Conservation (phyloP, 306 rosid species). For the Crataegus laevigata region DNA sequence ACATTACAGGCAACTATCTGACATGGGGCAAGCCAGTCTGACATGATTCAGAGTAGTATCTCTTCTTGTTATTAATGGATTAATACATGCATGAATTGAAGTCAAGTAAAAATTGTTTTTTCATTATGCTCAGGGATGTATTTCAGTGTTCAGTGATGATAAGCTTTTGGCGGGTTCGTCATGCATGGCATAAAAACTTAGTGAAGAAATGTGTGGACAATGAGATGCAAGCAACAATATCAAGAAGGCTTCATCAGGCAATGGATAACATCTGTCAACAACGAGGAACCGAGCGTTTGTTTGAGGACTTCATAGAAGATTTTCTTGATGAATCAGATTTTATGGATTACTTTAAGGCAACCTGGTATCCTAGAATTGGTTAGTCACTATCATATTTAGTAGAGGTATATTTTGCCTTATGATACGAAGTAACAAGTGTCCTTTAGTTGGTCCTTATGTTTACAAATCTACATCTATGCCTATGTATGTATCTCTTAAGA, state of each 20-base stretch:
- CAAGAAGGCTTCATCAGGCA: slow-evolving; percentile 47
- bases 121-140: slow-evolving; percentile 63
- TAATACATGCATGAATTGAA: slow-evolving; percentile 3
- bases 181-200: slow-evolving; percentile 78
- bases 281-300: slow-evolving; percentile 44
- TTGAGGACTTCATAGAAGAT: slow-evolving; percentile 68
- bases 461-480: not conserved
- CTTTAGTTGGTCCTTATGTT: not conserved
- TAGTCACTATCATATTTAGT: slow-evolving; percentile 24
- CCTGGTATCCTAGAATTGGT: slow-evolving; percentile 85
- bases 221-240: slow-evolving; percentile 58
- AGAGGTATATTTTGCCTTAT: not conserved
- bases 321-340: slow-evolving; percentile 59
- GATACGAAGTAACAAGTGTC: not conserved
- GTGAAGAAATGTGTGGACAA: slow-evolving; percentile 44
- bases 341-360: slow-evolving; percentile 80
- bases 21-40: no score
- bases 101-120: slow-evolving; percentile 13
- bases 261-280: slow-evolving; percentile 49
- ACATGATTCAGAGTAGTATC: no score
- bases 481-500: not conserved
- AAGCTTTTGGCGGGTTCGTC: slow-evolving; percentile 78
- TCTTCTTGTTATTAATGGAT: slow-evolving; percentile 1
- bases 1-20: slow-evolving; percentile 3
- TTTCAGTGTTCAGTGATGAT: slow-evolving; percentile 67